Conservation (phyloP, 768 basidiomycete species). For the Porphyrellus cyaneotinctus region DNA sequence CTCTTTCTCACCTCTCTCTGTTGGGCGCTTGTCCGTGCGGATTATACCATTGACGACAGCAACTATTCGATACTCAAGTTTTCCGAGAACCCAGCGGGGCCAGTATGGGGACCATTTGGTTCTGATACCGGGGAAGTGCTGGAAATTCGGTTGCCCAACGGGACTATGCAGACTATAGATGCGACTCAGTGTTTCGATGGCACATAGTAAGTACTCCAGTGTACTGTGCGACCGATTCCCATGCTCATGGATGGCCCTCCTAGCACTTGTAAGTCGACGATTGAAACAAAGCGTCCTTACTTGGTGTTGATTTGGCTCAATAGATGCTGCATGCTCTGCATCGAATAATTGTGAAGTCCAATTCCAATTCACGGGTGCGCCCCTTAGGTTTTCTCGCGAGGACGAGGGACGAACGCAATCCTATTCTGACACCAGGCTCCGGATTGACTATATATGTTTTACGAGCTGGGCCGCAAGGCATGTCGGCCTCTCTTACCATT, state of each 20-base stretch:
- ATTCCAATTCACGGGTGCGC: constrained; percentile 25
- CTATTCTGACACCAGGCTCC: constrained; percentile 14
- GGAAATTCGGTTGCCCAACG: constrained; percentile 21
- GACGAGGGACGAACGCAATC: not conserved
- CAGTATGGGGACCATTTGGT: constrained; percentile 26
- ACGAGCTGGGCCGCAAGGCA: constrained; percentile 26
- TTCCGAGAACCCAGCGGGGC: constrained; percentile 27
- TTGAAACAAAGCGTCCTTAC: not conserved
- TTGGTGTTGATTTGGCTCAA: not conserved
- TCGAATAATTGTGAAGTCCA: constrained; percentile 23
- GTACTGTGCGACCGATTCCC: not conserved
- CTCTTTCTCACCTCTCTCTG: constrained; percentile 2
- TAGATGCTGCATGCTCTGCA: constrained; percentile 24
- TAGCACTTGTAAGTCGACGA: constrained; percentile 24
- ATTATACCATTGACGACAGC: constrained; percentile 28
- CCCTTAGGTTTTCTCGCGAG: not conserved
- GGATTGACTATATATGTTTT: constrained; percentile 29
- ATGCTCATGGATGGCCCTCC: constrained; percentile 3
- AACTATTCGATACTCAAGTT: constrained; percentile 23
- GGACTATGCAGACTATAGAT: constrained; percentile 23
- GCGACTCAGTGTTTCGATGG: constrained; percentile 22
- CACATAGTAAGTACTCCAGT: constrained; percentile 22
- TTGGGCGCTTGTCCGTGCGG: constrained; percentile 12
- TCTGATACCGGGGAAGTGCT: constrained; percentile 20
- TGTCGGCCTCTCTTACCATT: constrained; percentile 26